phyloP scores from a whole-genome alignment of 495 filamentous ascomycete species.

The Wilcoxina mikolae region DNA sequence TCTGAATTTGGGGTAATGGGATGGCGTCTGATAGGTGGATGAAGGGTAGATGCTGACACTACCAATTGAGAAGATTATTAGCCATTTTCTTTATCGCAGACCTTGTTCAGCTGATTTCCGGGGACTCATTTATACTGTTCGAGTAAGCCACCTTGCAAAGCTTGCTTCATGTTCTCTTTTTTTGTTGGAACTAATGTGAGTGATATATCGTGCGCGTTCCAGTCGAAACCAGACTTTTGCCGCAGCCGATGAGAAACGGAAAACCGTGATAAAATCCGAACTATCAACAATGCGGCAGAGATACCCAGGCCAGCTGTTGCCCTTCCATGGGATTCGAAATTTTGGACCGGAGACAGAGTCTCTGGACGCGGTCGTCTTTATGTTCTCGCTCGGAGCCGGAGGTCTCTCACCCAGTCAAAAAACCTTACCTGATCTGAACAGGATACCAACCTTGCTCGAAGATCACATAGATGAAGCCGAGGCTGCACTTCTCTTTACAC shows the following conservation, averaged over 20 bases:
- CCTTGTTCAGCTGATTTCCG: neutral
- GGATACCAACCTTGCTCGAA: neutral
- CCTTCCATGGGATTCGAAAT: neutral
- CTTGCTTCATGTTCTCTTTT: too few species aligned
- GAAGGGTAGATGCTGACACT: too few species aligned
- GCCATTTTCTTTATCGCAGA: too few species aligned
- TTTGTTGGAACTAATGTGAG: too few species aligned
- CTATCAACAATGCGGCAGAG: neutral
- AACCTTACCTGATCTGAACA: too few species aligned
- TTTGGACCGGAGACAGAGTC: neutral
- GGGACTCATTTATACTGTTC: neutral
- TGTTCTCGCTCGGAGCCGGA: neutral
- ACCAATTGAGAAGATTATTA: too few species aligned
- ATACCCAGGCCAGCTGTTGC: neutral
- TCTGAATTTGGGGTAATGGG: too few species aligned
- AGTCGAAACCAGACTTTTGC: too few species aligned
- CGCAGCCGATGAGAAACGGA: too few species aligned
- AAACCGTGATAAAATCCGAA: neutral
- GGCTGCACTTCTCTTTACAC: neutral
- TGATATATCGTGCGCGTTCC: too few species aligned
- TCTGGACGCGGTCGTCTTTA: neutral
- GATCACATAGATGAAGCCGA: neutral
- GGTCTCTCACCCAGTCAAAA: neutral
- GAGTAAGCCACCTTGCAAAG: neutral
- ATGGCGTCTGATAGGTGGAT: too few species aligned